A percentile compares a stretch with the other conserved stretches of the same genome.
Conservation (phyloP, 2,329 filamentous ascomycete species). For the Aspergillus puulaauensis region DNA sequence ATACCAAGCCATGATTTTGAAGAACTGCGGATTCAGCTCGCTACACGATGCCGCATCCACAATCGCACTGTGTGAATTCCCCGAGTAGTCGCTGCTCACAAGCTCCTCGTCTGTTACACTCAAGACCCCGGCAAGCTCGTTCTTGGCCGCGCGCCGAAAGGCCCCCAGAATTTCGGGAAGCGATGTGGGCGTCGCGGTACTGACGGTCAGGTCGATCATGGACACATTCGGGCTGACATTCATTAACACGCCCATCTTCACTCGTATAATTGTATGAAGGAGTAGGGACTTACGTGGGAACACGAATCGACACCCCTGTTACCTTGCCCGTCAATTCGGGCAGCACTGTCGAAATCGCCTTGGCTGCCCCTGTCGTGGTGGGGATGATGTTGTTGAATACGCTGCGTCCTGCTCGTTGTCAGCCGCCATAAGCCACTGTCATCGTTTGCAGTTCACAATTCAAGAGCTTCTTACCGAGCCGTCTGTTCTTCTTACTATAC, state of each 20-base stretch:
- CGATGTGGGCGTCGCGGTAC: conserved; percentile 72
- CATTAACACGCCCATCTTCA: neutral
- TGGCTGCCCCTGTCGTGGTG: conserved; percentile 89
- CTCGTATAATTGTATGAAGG: neutral
- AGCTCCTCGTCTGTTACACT: conserved; percentile 88
- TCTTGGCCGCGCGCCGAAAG: conserved; percentile 43
- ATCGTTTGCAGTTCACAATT: neutral
- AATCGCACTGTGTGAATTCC: conserved; percentile 83
- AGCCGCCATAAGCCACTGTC: neutral
- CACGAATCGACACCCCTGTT: conserved; percentile 93
- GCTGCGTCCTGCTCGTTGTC: conserved; percentile 63
- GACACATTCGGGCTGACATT: conserved; percentile 74
- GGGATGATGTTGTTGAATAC: conserved; percentile 97
- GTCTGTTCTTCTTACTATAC: conserved; percentile 35
- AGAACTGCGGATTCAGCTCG: conserved; percentile 81
- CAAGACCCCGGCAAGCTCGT: conserved; percentile 62
- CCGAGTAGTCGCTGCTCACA: conserved; percentile 83
- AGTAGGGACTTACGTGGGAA: conserved; percentile 61
- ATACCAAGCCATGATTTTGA: conserved; percentile 93
- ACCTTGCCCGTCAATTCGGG: conserved; percentile 91
- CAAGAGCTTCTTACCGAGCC: conserved; percentile 21
- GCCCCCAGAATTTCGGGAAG: conserved; percentile 24
- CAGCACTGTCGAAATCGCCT: conserved; percentile 96
- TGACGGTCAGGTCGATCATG: conserved; percentile 86
- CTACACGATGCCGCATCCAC: conserved; percentile 95